Percentiles rank a stretch among this genome's conserved stretches.
Evolutionary conservation across 1,284 basidiomycete genomes (phyloP).

Genomic region (Tylopilus sp.): DNA sequence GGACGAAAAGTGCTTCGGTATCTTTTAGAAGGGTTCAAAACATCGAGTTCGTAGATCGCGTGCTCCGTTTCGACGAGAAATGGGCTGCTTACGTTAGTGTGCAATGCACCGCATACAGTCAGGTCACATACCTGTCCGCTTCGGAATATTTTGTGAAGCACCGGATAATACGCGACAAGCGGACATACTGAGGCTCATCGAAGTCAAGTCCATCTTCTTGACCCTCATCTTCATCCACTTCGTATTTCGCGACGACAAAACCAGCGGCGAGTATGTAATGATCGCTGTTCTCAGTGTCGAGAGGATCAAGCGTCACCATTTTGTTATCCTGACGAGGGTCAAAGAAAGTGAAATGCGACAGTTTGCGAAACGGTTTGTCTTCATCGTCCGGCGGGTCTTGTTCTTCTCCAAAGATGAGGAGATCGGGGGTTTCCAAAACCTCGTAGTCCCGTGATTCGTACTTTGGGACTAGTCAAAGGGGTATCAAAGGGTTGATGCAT

Average conservation of each 20-base stretch:
- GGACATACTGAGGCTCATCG: constrained; percentile 44
- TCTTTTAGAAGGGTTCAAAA: constrained; percentile 48
- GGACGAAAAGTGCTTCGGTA: constrained; percentile 59
- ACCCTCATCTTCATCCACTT: constrained; percentile 56
- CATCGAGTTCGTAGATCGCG: constrained; percentile 69
- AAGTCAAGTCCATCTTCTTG: constrained; percentile 52
- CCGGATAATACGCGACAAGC: constrained; percentile 46
- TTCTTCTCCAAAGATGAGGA: constrained; percentile 50
- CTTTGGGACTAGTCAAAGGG: constrained; percentile 27
- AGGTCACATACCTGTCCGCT: constrained; percentile 48
- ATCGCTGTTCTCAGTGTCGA: constrained; percentile 36
- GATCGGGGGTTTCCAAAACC: constrained; percentile 37
- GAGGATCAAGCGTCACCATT: constrained; percentile 40
- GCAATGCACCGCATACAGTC: neutral
- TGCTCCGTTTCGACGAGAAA: constrained; percentile 69
- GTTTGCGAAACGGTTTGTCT: constrained; percentile 48
- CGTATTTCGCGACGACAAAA: constrained; percentile 43
- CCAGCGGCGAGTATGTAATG: constrained; percentile 50
- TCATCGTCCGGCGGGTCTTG: constrained; percentile 30
- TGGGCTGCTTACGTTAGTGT: constrained; percentile 51
- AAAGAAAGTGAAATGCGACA: constrained; percentile 55
- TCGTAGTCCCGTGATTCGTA: constrained; percentile 43
- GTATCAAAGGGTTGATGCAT: constrained; percentile 3
- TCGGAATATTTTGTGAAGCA: constrained; percentile 51
- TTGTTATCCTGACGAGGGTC: constrained; percentile 41